Conservation (phyloP, 805 yeast genomes). For the Sugiyamaella lignohabitans region DNA sequence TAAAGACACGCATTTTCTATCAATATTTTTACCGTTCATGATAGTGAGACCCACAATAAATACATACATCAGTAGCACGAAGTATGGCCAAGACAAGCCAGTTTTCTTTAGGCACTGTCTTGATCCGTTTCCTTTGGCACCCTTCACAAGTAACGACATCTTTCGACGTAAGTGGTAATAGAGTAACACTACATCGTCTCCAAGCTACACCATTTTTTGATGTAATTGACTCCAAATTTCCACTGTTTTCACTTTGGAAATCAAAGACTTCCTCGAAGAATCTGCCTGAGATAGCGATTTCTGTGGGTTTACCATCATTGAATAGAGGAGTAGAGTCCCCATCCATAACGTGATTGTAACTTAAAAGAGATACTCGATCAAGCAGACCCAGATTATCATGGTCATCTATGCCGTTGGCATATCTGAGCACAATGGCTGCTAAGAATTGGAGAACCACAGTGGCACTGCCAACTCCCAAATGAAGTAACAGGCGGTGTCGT, state of each 20-base stretch:
- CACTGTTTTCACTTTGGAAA: constrained; percentile 9
- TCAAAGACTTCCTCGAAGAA: constrained; percentile 21
- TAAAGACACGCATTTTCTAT: not conserved
- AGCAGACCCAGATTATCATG: not conserved
- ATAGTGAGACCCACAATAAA: constrained; percentile 24
- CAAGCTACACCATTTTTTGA: constrained; percentile 28
- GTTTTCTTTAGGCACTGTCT: constrained; percentile 2
- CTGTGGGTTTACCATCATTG: not conserved
- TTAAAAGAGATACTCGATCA: constrained; percentile 17
- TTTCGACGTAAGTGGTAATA: constrained; percentile 29
- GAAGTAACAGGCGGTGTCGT: not conserved
- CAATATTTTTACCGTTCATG: constrained; percentile 6
- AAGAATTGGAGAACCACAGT: not conserved
- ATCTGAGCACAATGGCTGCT: not conserved
- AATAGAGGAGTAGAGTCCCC: not conserved
- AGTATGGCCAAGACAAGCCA: constrained; percentile 18
- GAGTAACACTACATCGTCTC: constrained; percentile 32
- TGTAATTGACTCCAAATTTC: constrained; percentile 12
- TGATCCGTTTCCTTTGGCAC: constrained; percentile 22
- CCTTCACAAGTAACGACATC: constrained; percentile 25
- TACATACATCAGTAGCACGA: constrained; percentile 25
- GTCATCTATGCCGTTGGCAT: not conserved
- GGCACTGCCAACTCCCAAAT: not conserved
- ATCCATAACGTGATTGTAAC: constrained; percentile 11
- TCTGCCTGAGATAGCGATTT: constrained; percentile 15